Percentiles rank a stretch among this genome's conserved stretches.
These are phyloP conservation scores for Monosporascus sp. DNA, from an alignment of 2,329 filamentous ascomycete species.

Conservation along the genomic window DNA sequence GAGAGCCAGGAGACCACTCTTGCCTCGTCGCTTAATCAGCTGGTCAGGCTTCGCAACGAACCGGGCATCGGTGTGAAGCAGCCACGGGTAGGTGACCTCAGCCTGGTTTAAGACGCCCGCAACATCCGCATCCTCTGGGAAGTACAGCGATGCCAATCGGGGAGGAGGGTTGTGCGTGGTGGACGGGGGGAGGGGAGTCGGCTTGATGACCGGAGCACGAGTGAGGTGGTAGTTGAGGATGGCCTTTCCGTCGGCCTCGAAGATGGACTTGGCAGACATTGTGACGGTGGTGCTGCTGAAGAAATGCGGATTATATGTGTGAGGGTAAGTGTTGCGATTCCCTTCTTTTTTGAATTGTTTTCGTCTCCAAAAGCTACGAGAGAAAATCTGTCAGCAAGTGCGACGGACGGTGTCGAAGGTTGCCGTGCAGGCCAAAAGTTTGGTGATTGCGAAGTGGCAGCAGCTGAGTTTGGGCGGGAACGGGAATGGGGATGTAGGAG, in stretches of 20 bases:
- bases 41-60: conserved; percentile 99
- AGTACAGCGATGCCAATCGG: conserved; percentile 87
- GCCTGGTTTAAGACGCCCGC: conserved; percentile 87
- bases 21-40: conserved; percentile 98
- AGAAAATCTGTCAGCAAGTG: conserved; percentile 14
- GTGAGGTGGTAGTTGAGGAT: conserved; percentile 99
- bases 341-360: conserved; percentile 10
- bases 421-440: no score
- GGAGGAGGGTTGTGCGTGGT: conserved; percentile 88
- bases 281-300: conserved; percentile 26
- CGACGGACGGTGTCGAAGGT: neutral
- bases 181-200: conserved; percentile 79
- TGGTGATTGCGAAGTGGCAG: no score
- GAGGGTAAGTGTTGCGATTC: conserved; percentile 22
- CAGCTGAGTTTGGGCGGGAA: no score
- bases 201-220: conserved; percentile 94
- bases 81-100: conserved; percentile 94
- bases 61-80: conserved; percentile 75
- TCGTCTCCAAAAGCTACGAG: conserved; percentile 8
- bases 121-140: conserved; percentile 81
- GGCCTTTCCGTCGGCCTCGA: conserved; percentile 99
- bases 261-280: conserved; percentile 95
- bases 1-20: conserved; percentile 91
- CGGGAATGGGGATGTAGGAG: neutral
- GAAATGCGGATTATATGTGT: conserved; percentile 13